Evolutionary conservation across 805 yeast genomes (phyloP), one percentile per base, ranked within the genome.

Genomic region (Clavispora vitiphila): DNA sequence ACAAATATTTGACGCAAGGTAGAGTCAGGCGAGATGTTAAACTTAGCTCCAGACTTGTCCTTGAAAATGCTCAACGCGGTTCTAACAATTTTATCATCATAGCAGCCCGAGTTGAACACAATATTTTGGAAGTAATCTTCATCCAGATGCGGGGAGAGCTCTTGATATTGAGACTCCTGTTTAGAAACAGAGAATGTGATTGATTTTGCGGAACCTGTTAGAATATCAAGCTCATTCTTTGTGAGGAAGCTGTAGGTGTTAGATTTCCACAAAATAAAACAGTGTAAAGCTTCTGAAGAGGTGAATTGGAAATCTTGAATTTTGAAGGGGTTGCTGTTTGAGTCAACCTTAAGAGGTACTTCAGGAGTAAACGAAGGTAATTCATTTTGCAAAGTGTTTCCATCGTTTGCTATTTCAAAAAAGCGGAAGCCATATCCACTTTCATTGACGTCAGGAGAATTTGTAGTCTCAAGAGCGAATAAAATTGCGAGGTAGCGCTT

Each of bases 231-330:
- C 5, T 25, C 26, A 27, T 40, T 47, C 29, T 42, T 24, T 4
- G 38, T 40, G 7, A 47, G 36, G 16, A 41, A 39, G 24, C 53
- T 49, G 40, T 36, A 69, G 2, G 77, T 71, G 47, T 82, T 81
- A 49, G 85, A 77, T 53, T 81, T 83, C 86, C 86, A 80, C 25
- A 82, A 61, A 20, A 76, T 49, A 42, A 61, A 56, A 48, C 67
- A 70, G 14, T 31, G 37, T 16, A 47, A 29, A 5, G 29, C 12
- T 23, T 27, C 38, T 6, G 25, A n/a, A 14, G 31, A 35, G 8
- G 31, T 18, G 7, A 47, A 40, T 9, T 42, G 44, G 30, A 46
- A 50, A 24, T 50, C 54, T 34, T 50, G 54, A 10, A 44, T 38
- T 23, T 21, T 50, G 34, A 49, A 39, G 7, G 30, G 34, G 19